Evolutionary conservation across 2,329 filamentous ascomycete genomes (phyloP).

Genomic region (Hirsutella minnesotensis): DNA sequence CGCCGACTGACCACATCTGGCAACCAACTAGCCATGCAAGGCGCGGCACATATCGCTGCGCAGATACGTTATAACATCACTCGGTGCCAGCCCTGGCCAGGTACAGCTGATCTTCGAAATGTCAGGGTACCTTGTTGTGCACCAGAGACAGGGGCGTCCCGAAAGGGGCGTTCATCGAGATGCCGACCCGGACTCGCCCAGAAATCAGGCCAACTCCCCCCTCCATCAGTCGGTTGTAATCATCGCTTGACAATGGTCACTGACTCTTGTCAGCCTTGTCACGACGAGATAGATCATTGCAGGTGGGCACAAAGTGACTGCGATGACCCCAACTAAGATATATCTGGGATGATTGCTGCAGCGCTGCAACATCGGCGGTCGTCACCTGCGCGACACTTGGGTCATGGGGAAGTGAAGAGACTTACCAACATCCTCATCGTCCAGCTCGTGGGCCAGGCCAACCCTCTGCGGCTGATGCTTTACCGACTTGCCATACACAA

Average conservation of each 20-base stretch:
- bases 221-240: slow-evolving; percentile 10
- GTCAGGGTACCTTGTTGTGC: background rate
- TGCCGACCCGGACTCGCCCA: slow-evolving; percentile 1
- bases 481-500: slow-evolving; percentile 95
- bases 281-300: background rate
- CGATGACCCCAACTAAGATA: no score
- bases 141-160: background rate
- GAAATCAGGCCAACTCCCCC: slow-evolving; percentile 3
- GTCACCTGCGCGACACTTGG: background rate
- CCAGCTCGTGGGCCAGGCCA: slow-evolving; percentile 79
- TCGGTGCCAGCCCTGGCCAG: background rate
- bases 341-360: no score
- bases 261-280: slow-evolving; percentile 10
- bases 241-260: slow-evolving; percentile 56
- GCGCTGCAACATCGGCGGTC: no score
- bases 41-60: background rate
- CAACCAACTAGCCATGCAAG: background rate
- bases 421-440: slow-evolving; percentile 93
- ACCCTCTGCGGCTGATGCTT: slow-evolving; percentile 98
- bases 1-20: background rate
- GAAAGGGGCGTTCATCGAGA: background rate
- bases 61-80: background rate
- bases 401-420: slow-evolving; percentile 11
- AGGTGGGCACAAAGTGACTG: background rate
- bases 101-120: slow-evolving; percentile 2